Evolutionary conservation across 345 rosid species (phyloP).

Genomic region (Citrus hindsii): DNA sequence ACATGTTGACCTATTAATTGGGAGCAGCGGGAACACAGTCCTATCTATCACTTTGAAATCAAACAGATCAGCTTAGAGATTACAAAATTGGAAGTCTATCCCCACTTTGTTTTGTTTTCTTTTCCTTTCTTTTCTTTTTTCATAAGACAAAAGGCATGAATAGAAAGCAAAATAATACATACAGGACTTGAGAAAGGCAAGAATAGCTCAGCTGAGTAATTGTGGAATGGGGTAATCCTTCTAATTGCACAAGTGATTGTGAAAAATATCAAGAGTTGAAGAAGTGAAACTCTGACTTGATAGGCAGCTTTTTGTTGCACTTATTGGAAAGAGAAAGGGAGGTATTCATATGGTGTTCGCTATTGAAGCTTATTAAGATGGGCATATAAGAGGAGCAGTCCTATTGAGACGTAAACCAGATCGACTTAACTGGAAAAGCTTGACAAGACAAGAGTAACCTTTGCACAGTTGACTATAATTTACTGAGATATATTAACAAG

Average conservation of each 20-base stretch:
- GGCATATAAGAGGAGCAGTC: slow-evolving; percentile 16
- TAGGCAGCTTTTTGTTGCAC: slow-evolving; percentile 10
- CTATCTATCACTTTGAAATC: slow-evolving; percentile 8
- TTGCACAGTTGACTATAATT: slow-evolving; percentile 34
- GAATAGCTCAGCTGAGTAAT: not conserved
- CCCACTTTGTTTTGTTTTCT: not conserved
- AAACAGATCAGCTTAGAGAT: not conserved
- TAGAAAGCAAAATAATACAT: not conserved
- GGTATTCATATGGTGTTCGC: slow-evolving; percentile 8
- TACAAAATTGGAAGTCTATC: slow-evolving; percentile 17
- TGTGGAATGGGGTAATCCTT: slow-evolving; percentile 9
- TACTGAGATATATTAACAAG: slow-evolving; percentile 30
- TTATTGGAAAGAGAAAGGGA: slow-evolving; percentile 23
- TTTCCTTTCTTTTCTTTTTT: too few species aligned
- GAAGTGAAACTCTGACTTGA: slow-evolving; percentile 16
- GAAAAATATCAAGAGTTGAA: slow-evolving; percentile 8
- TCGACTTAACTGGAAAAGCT: slow-evolving; percentile 15
- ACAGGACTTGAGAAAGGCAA: not conserved
- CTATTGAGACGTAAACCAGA: slow-evolving; percentile 25
- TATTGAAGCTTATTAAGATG: slow-evolving; percentile 25
- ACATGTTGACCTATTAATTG: not conserved
- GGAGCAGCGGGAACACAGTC: not conserved
- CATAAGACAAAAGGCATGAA: not conserved
- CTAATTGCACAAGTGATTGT: slow-evolving; percentile 7
- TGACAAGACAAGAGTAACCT: slow-evolving; percentile 16